Evolutionary conservation across 2,329 filamentous ascomycete genomes (phyloP).

Genomic region (Lasiodiplodia theobromae): DNA sequence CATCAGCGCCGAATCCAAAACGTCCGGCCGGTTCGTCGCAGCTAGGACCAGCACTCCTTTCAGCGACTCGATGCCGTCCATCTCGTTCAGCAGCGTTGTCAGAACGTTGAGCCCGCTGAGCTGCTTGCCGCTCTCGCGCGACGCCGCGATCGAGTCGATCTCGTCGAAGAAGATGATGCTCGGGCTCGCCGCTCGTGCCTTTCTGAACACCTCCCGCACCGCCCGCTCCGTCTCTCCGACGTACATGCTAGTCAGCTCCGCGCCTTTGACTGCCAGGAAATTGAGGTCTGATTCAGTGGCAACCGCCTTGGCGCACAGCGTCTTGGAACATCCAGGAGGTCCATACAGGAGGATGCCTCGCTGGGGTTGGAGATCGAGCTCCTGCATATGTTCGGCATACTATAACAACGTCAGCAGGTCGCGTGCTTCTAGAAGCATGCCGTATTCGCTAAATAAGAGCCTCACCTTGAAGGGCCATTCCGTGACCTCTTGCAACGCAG

Average conservation of each 20-base stretch:
- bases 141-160: slow-evolving; percentile 82
- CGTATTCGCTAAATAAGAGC: slow-evolving; percentile 31
- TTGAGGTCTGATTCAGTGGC: slow-evolving; percentile 91
- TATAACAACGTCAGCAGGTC: slow-evolving; percentile 37
- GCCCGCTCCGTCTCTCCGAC: slow-evolving; percentile 92
- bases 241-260: slow-evolving; percentile 95
- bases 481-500: slow-evolving; percentile 63
- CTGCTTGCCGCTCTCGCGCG: slow-evolving; percentile 60
- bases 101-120: slow-evolving; percentile 77
- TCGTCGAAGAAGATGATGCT: slow-evolving; percentile 98
- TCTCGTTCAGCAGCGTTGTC: slow-evolving; percentile 88
- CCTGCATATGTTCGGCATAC: slow-evolving; percentile 58
- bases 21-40: slow-evolving; percentile 88
- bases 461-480: slow-evolving; percentile 64
- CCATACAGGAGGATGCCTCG: slow-evolving; percentile 91
- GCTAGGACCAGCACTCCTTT: slow-evolving; percentile 86
- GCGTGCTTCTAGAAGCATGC: slow-evolving; percentile 24
- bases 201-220: slow-evolving; percentile 83
- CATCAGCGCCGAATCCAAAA: slow-evolving; percentile 84
- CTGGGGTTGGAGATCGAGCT: slow-evolving; percentile 65
- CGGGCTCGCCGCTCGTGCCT: slow-evolving; percentile 83
- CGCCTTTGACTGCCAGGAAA: slow-evolving; percentile 93
- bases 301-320: slow-evolving; percentile 86
- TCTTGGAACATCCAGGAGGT: slow-evolving; percentile 94
- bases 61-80: slow-evolving; percentile 90